Evolutionary conservation across 225 moss, liverwort and hornwort genomes (phyloP), one percentile per base, ranked within the genome.

Genomic region (Straminergon stramineum): DNA sequence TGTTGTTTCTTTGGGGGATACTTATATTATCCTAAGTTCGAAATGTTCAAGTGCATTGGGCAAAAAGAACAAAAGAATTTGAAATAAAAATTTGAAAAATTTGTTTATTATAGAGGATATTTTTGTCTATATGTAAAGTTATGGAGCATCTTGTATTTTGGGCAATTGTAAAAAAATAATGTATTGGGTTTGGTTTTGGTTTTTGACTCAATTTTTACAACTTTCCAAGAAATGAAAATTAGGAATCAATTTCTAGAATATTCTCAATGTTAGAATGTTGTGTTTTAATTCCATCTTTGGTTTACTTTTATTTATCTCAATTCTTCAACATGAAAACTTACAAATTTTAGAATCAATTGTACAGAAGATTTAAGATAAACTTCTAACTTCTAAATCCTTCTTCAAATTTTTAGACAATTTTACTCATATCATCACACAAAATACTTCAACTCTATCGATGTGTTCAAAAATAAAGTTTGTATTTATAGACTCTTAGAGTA

Each of bases 1-100:
- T 0, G 2, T 55, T 32, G 30, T 22, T 21, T 6, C 5, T 0
- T 34, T 0, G 0, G 2, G 8, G 1, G 3, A 35, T 34, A 22
- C 14, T 14, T 35, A 6, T 23, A 23, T 15, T 9, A 5, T 2
- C 3, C 5, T 53, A 9, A 53, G 3, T 31, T 77, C 53, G 53
- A 15, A 53, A 34, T 77, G 15, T 1, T 35, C 1, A 0, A 56
- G 6, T 0, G 0, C 5, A 23, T 55, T 2, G 13, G 23, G 23
- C 5, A 15, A 15, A 35, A 37, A 22, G 1, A 13, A 1, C 1
- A 21, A 52, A 32, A 75, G 2, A 76, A 13, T 0, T 52, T 12
- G 2, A 7, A 51, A 32, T 52, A 21, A 52, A 31, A 52, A 32
- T 20, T 52, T 75, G 51, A 52, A 52, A 21, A 22, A 5, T 22